Conservation (phyloP, 176 grass and related monocot genomes). For the Pharus latifolius region DNA sequence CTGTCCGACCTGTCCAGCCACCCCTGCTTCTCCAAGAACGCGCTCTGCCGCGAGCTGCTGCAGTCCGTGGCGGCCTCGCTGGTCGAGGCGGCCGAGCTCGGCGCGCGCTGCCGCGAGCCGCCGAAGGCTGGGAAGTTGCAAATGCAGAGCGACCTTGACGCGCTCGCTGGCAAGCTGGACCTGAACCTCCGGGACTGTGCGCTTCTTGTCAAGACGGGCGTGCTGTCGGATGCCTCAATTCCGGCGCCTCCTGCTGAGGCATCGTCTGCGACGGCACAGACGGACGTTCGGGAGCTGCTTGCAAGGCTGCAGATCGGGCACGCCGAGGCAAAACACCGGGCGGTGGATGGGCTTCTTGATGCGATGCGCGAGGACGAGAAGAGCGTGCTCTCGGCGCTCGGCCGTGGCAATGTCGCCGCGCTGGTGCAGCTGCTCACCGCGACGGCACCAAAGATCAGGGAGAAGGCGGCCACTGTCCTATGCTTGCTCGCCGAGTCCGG, state of each 20-base stretch:
- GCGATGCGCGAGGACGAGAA: conserved; percentile 77
- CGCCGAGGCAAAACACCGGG: conserved; percentile 75
- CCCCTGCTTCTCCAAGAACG: conserved; percentile 84
- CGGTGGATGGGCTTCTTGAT: conserved; percentile 69
- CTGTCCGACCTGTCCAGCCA: conserved; percentile 90
- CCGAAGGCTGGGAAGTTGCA: conserved; percentile 54
- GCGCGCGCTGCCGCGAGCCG: conserved; percentile 29
- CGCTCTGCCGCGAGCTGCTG: conserved; percentile 69
- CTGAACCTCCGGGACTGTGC: conserved; percentile 81
- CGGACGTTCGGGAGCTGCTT: conserved; percentile 67
- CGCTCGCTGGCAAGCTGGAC: conserved; percentile 74
- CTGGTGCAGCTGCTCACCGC: conserved; percentile 77
- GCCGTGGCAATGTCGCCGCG: conserved; percentile 74
- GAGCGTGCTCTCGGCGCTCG: conserved; percentile 59
- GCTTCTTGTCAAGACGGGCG: conserved; percentile 86
- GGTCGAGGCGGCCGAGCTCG: conserved; percentile 46
- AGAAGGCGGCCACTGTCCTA: conserved; percentile 66
- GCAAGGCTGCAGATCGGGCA: conserved; percentile 89
- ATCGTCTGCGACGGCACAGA: conserved; percentile 5
- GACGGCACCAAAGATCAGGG: conserved; percentile 64
- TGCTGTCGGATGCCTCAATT: conserved; percentile 51
- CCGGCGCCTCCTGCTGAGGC: conserved; percentile 6
- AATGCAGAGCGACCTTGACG: conserved; percentile 95
- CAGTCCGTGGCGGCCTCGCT: conserved; percentile 65
- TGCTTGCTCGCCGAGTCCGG: conserved; percentile 70